These are phyloP conservation scores for Yamadazyma olivae DNA, from an alignment of 805 yeast species.

Conservation along the genomic window DNA sequence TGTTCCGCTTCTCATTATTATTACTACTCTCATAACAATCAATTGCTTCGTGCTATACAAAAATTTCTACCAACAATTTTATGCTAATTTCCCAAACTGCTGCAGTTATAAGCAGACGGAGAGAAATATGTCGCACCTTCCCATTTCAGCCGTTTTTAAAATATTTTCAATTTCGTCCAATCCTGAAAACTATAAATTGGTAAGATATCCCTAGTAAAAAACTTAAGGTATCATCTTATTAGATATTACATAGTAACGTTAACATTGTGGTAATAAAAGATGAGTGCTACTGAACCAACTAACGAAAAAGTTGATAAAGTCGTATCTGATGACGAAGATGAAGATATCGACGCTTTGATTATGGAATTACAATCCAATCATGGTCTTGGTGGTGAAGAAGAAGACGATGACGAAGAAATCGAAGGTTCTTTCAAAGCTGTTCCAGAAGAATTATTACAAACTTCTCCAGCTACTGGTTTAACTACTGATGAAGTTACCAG, in stretches of 20 bases:
- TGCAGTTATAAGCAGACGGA: no score
- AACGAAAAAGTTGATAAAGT: conserved; percentile 50
- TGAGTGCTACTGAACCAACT: conserved; percentile 51
- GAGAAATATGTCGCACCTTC: conserved; percentile 6
- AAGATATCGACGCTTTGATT: conserved; percentile 60
- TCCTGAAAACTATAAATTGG: not conserved
- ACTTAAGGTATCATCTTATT: no score
- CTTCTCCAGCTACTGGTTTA: conserved; percentile 78
- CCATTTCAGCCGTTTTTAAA: conserved; percentile 16
- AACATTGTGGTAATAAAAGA: conserved; percentile 5
- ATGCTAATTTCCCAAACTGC: no score
- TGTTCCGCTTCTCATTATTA: no score
- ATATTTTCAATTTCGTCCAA: conserved; percentile 1
- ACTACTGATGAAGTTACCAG: conserved; percentile 70
- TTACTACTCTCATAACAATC: no score
- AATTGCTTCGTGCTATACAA: no score
- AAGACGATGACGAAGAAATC: conserved; percentile 43
- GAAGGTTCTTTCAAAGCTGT: conserved; percentile 57
- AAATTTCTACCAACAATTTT: no score
- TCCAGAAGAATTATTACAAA: conserved; percentile 81
- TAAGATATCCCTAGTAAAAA: no score
- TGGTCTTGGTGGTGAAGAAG: conserved; percentile 51
- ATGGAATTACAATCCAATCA: conserved; percentile 75
- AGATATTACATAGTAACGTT: no score
- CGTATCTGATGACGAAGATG: conserved; percentile 54